phyloP scores from a whole-genome alignment of 2,329 filamentous ascomycete genomes.

The Pseudogymnoascus sp. region DNA sequence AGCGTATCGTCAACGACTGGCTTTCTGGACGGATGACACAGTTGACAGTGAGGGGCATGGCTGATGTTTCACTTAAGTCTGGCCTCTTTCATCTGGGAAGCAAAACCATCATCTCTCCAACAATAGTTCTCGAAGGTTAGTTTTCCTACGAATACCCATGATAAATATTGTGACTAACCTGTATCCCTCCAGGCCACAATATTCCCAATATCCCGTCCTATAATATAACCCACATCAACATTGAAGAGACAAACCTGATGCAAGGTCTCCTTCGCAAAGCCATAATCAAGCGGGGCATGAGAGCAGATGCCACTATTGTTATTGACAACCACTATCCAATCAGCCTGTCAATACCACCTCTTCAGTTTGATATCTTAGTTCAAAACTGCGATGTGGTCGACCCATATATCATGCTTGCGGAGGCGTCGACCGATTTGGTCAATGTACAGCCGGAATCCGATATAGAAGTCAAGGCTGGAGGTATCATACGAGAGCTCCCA shows the following conservation, averaged over 20 bases:
- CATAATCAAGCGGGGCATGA: slow-evolving; percentile 47
- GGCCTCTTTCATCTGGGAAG: slow-evolving; percentile 73
- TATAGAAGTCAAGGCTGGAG: slow-evolving; percentile 61
- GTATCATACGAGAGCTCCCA: slow-evolving; percentile 65
- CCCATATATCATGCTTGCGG: slow-evolving; percentile 68
- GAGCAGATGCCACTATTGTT: slow-evolving; percentile 66
- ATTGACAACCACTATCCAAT: slow-evolving; percentile 73
- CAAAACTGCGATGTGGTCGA: slow-evolving; percentile 68
- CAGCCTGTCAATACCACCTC: slow-evolving; percentile 64
- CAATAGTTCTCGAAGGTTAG: slow-evolving; percentile 76
- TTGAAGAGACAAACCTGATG: slow-evolving; percentile 59
- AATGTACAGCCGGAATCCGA: slow-evolving; percentile 59
- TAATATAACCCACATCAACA: slow-evolving; percentile 71
- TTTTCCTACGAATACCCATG: slow-evolving; percentile 42
- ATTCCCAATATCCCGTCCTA: slow-evolving; percentile 73
- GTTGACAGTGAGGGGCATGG: slow-evolving; percentile 65
- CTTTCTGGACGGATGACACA: slow-evolving; percentile 66
- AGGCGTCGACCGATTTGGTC: slow-evolving; percentile 60
- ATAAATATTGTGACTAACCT: background rate
- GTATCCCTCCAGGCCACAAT: slow-evolving; percentile 43
- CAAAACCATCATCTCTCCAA: slow-evolving; percentile 67
- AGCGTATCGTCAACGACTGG: slow-evolving; percentile 79
- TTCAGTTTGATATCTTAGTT: slow-evolving; percentile 78
- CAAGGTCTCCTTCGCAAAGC: slow-evolving; percentile 27
- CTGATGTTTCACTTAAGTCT: slow-evolving; percentile 65